Evolutionary conservation across 768 basidiomycete genomes (phyloP).

Genomic region (Tephrocybe sp.): DNA sequence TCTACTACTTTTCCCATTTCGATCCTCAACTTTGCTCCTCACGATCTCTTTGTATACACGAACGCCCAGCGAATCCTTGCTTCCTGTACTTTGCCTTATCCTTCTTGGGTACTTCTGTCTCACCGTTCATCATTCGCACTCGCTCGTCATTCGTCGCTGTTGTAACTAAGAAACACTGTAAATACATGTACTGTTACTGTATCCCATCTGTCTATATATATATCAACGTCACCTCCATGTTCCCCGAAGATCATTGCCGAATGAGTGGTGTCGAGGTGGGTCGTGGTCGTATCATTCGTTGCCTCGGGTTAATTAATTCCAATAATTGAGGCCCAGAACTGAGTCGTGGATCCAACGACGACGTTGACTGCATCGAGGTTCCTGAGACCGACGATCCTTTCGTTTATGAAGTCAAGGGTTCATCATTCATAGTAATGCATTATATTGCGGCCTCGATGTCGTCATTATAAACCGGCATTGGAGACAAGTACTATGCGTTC

Average conservation of each 20-base stretch:
- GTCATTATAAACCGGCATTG: too few species aligned
- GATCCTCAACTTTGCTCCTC: neutral
- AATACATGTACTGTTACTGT: conserved; percentile 6
- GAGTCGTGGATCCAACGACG: conserved; percentile 12
- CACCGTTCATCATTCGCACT: neutral
- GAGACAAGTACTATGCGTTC: too few species aligned
- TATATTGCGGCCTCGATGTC: too few species aligned
- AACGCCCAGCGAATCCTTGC: neutral
- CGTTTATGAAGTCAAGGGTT: too few species aligned
- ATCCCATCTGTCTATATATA: conserved; percentile 8
- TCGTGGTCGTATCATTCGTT: neutral
- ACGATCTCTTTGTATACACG: neutral
- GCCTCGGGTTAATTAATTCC: neutral
- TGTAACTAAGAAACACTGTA: conserved; percentile 9
- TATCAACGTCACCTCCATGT: conserved; percentile 1
- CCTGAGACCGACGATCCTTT: conserved; percentile 12
- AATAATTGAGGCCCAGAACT: neutral
- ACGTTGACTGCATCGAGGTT: neutral
- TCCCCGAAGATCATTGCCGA: neutral
- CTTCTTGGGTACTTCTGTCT: neutral
- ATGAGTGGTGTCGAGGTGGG: conserved; percentile 1
- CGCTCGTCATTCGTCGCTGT: neutral
- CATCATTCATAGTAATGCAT: too few species aligned
- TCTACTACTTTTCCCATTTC: neutral
- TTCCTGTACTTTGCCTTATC: neutral